Conservation (phyloP, 768 basidiomycete genomes). For the Chlorophyllum brunneum region DNA sequence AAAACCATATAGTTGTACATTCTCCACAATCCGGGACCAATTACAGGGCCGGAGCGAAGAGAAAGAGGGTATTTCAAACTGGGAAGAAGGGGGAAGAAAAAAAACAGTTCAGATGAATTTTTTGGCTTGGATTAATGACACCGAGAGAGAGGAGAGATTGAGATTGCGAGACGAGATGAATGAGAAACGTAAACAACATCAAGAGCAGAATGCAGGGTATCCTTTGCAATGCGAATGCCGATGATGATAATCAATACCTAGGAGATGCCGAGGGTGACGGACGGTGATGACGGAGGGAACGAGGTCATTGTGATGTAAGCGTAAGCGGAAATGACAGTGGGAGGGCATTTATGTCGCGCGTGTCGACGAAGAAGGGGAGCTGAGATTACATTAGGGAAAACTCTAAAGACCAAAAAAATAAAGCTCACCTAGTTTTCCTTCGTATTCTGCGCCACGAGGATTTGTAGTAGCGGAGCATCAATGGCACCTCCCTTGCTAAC, state of each 20-base stretch:
- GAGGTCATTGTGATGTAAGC: not conserved
- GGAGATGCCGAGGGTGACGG: not conserved
- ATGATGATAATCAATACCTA: not conserved
- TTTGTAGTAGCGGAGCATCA: constrained; percentile 1
- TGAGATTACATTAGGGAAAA: not conserved
- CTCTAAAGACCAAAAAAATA: not conserved
- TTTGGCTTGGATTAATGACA: too few relatives aligned
- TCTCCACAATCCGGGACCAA: too few relatives aligned
- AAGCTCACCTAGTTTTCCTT: not conserved
- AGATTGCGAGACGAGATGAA: not conserved
- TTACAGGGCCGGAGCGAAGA: too few relatives aligned
- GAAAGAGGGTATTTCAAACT: too few relatives aligned
- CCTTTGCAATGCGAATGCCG: not conserved
- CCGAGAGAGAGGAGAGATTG: not conserved
- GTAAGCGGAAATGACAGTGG: not conserved
- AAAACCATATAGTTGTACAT: too few relatives aligned
- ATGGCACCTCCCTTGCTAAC: not conserved
- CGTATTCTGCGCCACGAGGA: constrained; percentile 1
- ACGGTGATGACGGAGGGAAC: not conserved
- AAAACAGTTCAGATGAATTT: too few relatives aligned
- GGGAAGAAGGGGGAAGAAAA: too few relatives aligned
- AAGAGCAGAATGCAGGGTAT: constrained; percentile 2
- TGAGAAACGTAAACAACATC: not conserved
- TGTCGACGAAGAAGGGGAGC: not conserved
- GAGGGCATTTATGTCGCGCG: too few relatives aligned